A percentile compares a stretch with the other conserved stretches of the same genome.
phyloP scores from a whole-genome alignment of 1,139 yeast genomes.

The Hyphopichia wangnamkhiaoensis region DNA sequence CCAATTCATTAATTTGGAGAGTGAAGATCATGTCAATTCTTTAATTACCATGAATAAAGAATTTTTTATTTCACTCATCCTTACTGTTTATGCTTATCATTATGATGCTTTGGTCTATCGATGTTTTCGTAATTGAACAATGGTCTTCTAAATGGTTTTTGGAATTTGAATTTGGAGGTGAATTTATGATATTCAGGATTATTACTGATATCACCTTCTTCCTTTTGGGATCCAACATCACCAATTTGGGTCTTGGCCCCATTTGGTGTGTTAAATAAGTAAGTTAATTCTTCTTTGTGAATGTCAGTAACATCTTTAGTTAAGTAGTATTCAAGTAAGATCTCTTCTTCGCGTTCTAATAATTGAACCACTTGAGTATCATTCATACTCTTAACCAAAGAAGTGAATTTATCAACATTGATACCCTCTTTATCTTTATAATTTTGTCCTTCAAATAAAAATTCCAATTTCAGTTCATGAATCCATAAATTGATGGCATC shows the following conservation, averaged over 20 bases:
- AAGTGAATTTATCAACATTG: conserved; percentile 19
- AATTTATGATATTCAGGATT: conserved; percentile 19
- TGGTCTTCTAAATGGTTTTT: conserved; percentile 23
- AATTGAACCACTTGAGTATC: conserved; percentile 18
- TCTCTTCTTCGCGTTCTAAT: conserved; percentile 25
- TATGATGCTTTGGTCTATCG: conserved; percentile 21
- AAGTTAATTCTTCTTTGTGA: conserved; percentile 27
- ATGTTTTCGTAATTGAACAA: conserved; percentile 25
- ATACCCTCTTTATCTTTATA: conserved; percentile 11
- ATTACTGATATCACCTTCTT: conserved; percentile 11
- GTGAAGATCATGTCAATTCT: too few relatives aligned
- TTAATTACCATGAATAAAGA: too few relatives aligned
- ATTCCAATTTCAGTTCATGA: conserved; percentile 18
- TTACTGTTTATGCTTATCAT: too few relatives aligned
- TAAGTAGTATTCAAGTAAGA: conserved; percentile 31
- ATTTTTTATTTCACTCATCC: too few relatives aligned
- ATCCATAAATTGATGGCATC: conserved; percentile 29
- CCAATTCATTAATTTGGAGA: too few relatives aligned
- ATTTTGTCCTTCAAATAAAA: conserved; percentile 16
- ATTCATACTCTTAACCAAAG: conserved; percentile 19
- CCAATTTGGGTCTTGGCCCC: conserved; percentile 19
- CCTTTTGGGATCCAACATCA: conserved; percentile 16
- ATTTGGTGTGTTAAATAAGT: conserved; percentile 22
- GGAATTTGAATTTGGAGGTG: conserved; percentile 18
- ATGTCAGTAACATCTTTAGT: conserved; percentile 28